These are phyloP conservation scores for Neurospora sp. DNA, from an alignment of 2,329 filamentous ascomycete species.

Conservation along the genomic window DNA sequence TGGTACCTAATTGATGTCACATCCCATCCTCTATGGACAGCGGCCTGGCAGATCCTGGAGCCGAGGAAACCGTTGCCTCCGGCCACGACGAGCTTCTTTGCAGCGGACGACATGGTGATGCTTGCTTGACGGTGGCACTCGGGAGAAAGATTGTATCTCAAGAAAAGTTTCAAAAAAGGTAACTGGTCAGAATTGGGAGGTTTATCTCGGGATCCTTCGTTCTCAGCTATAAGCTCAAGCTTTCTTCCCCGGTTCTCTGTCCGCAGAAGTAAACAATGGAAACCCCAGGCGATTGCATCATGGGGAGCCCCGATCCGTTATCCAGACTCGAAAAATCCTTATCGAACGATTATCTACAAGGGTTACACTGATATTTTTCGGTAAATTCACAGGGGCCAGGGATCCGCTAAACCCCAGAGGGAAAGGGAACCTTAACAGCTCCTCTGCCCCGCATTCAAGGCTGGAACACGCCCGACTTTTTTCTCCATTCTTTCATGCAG, in stretches of 20 bases:
- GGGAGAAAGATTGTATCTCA: neutral
- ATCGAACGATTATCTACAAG: conserved; percentile 3
- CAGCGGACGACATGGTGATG: conserved; percentile 38
- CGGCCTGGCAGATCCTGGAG: conserved; percentile 82
- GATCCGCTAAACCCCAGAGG: neutral
- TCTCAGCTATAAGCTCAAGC: neutral
- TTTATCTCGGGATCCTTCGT: neutral
- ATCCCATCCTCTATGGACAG: conserved; percentile 76
- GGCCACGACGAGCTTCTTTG: conserved; percentile 79
- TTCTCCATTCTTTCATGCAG: neutral
- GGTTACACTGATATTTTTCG: conserved; percentile 5
- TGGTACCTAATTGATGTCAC: conserved; percentile 82
- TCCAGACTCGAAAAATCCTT: neutral
- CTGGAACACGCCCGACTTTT: conserved; percentile 3
- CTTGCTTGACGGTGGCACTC: conserved; percentile 1
- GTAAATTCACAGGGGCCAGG: neutral
- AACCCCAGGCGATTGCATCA: conserved; percentile 10
- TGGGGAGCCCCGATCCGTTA: neutral
- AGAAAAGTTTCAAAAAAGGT: neutral
- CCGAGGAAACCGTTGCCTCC: conserved; percentile 91
- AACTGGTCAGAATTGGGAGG: neutral
- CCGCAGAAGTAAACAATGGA: neutral
- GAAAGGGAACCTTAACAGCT: neutral
- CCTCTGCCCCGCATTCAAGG: conserved; percentile 13
- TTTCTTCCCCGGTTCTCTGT: neutral